phyloP scores from a whole-genome alignment of 2,329 filamentous ascomycete genomes.

The Apiospora marii region DNA sequence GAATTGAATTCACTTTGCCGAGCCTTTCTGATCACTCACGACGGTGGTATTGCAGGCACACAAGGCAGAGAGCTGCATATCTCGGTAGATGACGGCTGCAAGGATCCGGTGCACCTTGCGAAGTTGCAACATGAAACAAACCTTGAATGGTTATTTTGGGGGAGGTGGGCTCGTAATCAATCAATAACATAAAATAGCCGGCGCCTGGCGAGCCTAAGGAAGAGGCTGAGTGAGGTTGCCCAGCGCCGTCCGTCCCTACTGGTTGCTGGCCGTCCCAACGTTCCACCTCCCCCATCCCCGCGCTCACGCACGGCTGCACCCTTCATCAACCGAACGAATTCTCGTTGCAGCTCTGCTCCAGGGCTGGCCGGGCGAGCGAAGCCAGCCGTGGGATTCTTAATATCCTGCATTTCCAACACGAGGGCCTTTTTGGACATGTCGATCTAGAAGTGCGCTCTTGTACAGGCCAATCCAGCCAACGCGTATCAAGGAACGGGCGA shows the following conservation, averaged over 20 bases:
- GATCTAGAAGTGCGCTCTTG: neutral
- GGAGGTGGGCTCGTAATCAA: neutral
- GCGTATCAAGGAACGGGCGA: neutral
- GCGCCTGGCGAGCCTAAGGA: neutral
- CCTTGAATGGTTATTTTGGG: conserved; percentile 16
- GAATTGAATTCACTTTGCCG: conserved; percentile 4
- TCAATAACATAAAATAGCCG: neutral
- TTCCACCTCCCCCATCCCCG: conserved; percentile 7
- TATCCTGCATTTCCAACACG: neutral
- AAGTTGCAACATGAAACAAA: conserved; percentile 21
- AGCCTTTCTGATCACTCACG: neutral
- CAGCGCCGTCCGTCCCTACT: neutral
- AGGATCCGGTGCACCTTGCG: conserved; percentile 18
- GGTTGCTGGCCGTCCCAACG: neutral
- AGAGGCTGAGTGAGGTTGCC: neutral
- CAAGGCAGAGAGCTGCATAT: neutral
- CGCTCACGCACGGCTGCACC: neutral
- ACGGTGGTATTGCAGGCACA: neutral
- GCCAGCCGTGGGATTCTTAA: neutral
- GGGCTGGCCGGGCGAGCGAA: neutral
- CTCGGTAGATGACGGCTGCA: conserved; percentile 3
- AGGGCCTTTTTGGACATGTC: neutral
- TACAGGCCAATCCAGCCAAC: neutral
- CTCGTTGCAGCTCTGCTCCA: neutral
- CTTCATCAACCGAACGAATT: neutral